Base-by-base conservation (phyloP, 2,329 filamentous ascomycete species). In the Sarocladium brachiariae region DNA sequence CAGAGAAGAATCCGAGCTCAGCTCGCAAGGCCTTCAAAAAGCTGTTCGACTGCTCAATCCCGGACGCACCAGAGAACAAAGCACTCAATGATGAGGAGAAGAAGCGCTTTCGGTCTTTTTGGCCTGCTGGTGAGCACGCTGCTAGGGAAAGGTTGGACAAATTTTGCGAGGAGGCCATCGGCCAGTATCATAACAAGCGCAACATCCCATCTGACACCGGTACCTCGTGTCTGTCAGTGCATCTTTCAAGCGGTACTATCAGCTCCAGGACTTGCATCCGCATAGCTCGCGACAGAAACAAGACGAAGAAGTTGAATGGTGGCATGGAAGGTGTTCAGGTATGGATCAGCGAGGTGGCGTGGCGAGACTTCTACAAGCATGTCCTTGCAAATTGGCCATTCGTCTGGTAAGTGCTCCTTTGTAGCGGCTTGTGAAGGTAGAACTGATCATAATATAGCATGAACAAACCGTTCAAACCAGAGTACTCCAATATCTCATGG, bases 321-420 rank as follows among this genome's bases (percentile, higher is more conserved):
- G 85, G 86, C 0, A 75, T 77, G 18, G 67, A 78, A 14, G 87
- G 87, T 0, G 84, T 87, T 51, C 72, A 77, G 48, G 73, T 75
- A 0, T 95, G 88, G 88, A 89, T 93, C 55, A 83, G 83, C 50
- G 89, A 95, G 65, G 75, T 95, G 3, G 89, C 87, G 0, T 93
- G 89, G 89, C 75, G 89, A 13, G 89, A 95, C 60, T 95, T 95
- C 61, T 95, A 95, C 69, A 89, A 84, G 60, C 87, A 93, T 63
- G 87, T 96, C 2, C 69, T 96, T 4, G 87, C 84, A 1, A 72
- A 91, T 53, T 95, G 89, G 88, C 91, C 91, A 0, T 91, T 90
- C 59, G 74, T 90, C 6, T 89, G 84, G 82, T 83, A 67, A 61
- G 75, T 65, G n/a, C n/a, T n/a, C 23, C 7, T 30, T 13, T 6